Evolutionary conservation across 1,139 yeast genomes (phyloP), one percentile per base, ranked within the genome.

Genomic region (Geotrichum reessii): DNA sequence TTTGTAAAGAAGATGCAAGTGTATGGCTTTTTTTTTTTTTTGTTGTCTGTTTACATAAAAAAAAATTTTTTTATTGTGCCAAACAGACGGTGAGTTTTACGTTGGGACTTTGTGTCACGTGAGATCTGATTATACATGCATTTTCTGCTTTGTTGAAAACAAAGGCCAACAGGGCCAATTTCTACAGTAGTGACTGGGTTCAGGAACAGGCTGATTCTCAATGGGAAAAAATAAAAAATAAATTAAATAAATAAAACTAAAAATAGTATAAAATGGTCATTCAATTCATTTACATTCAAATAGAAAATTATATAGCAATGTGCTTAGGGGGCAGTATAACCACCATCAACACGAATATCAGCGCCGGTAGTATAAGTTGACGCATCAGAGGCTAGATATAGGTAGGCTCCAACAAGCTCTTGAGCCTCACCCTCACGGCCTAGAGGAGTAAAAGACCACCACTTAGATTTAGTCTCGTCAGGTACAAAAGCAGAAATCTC

Each of bases 311-410:
- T 21, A 21, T 24, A 21, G 19, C 4, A 8, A 11, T 22, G 25
- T 17, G 28, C 31, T 44, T 68, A 69, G 57, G 71, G 71, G 49
- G 67, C 65, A 60, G 64, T 61, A 78, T 88, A 90, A 53, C 96
- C 97, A 66, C 97, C 97, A 69, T 90, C 97, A 58, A 90, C 91
- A 52, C 81, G 78, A 61, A 91, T 74, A 67, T 91, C 95, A 37
- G 89, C 71, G 54, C 97, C 97, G 9, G 96, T 88, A 56, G 95
- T 86, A 75, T 80, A 91, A 21, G 90, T 82, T 49, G 92, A 81
- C 11, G 97, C 97, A 69, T 87, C 85, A n/a, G 91, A 82, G 6
- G 96, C 97, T 66, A 90, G 76, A 74, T 87, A 90, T 57, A 90
- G 77, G 74, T 88, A 91, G 5, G 95, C 95, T 61, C 96, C 96